Percentiles rank a stretch among this genome's conserved stretches.
Evolutionary conservation across 495 filamentous ascomycete species (phyloP).

Genomic region (Podospora pseudocomata): DNA sequence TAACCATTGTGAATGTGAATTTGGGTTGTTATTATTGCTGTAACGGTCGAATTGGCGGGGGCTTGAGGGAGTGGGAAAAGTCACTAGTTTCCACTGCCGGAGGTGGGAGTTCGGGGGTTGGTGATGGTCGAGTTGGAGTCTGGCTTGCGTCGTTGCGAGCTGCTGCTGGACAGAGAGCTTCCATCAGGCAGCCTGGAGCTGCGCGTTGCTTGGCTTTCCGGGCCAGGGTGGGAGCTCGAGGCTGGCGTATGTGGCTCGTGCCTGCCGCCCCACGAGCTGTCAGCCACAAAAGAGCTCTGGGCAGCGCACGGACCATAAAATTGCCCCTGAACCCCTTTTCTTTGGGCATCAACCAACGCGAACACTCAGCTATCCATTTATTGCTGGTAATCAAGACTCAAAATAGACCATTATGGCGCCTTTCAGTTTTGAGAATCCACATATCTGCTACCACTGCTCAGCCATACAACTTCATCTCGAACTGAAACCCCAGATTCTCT

Average conservation of each 20-base stretch:
- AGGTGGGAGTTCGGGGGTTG: not conserved
- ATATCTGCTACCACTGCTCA: not conserved
- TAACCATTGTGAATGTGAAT: not conserved
- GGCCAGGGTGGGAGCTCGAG: conserved; percentile 15
- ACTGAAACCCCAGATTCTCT: not conserved
- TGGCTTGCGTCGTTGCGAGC: conserved; percentile 21
- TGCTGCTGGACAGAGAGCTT: conserved; percentile 30
- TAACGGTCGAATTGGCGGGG: not conserved
- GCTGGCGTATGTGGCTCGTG: conserved; percentile 22
- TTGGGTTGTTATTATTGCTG: not conserved
- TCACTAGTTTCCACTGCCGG: not conserved
- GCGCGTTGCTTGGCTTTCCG: conserved; percentile 35
- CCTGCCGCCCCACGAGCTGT: conserved; percentile 5
- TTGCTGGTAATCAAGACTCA: no score
- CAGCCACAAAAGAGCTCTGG: conserved; percentile 10
- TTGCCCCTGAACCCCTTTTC: not conserved
- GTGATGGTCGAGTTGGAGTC: conserved; percentile 1
- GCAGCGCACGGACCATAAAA: not conserved
- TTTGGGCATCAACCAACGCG: not conserved
- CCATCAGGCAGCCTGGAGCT: conserved; percentile 44
- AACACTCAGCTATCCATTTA: no score
- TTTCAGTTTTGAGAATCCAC: not conserved
- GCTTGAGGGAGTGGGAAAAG: not conserved
- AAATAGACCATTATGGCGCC: no score
- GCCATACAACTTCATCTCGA: not conserved